Percentiles rank a stretch among this genome's conserved stretches.
phyloP scores from a whole-genome alignment of 805 yeast genomes.

The Clavispora vitiphila region DNA sequence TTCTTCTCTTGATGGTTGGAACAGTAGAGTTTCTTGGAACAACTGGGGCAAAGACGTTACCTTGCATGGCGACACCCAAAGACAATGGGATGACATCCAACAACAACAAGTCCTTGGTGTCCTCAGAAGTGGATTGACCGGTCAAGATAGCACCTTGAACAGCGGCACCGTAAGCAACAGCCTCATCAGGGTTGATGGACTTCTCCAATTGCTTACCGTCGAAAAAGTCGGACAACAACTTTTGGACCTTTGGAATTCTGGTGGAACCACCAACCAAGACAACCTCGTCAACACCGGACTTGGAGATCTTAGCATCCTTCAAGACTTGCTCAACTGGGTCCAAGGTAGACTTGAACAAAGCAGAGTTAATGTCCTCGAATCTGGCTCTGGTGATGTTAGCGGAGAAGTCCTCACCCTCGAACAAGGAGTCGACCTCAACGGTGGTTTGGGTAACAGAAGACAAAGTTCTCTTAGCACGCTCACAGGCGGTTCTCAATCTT shows the following conservation, averaged over 20 bases:
- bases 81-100: conserved; percentile 98
- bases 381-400: conserved; percentile 44
- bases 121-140: conserved; percentile 59
- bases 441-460: conserved; percentile 37
- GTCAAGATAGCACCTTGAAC: conserved; percentile 98
- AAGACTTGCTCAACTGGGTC: conserved; percentile 45
- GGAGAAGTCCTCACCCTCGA: conserved; percentile 45
- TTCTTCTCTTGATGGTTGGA: conserved; percentile 96
- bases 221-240: conserved; percentile 42
- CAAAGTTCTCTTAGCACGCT: conserved; percentile 46
- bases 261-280: conserved; percentile 48
- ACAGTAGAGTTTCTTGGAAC: conserved; percentile 98
- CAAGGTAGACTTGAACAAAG: conserved; percentile 41
- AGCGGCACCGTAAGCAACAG: conserved; percentile 71
- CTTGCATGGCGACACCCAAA: conserved; percentile 96
- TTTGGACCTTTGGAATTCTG: conserved; percentile 47
- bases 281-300: conserved; percentile 42
- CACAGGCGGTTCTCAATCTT: conserved; percentile 45
- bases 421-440: conserved; percentile 44
- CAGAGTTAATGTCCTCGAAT: conserved; percentile 44
- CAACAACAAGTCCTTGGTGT: conserved; percentile 91
- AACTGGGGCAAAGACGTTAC: conserved; percentile 98
- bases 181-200: conserved; percentile 48
- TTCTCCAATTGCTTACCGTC: conserved; percentile 44
- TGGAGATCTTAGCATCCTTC: conserved; percentile 41